phyloP scores from a whole-genome alignment of 345 rosid species.

The Corchorus capsularis region DNA sequence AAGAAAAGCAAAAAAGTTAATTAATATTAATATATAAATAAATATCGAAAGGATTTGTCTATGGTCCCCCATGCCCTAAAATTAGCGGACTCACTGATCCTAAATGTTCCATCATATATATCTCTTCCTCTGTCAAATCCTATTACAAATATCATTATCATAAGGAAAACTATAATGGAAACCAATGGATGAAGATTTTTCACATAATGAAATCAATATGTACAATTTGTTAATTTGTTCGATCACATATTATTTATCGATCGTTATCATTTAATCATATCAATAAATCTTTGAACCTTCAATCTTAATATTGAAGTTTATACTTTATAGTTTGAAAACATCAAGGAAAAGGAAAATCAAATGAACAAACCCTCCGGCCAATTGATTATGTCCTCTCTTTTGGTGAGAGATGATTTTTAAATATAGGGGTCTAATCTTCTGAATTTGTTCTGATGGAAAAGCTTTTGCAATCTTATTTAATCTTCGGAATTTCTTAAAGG shows the following conservation, averaged over 20 bases:
- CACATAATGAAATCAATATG: not conserved
- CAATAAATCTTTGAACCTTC: not conserved
- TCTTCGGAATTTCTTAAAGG: no score
- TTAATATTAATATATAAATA: not conserved
- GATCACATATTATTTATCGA: not conserved
- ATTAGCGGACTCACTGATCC: not conserved
- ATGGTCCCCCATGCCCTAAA: not conserved
- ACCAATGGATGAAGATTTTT: not conserved
- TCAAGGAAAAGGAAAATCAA: slow-evolving; percentile 12
- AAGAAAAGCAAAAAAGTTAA: not conserved
- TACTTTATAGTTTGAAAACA: not conserved
- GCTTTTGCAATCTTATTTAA: no score
- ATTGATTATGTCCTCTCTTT: no score
- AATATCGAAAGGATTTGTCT: not conserved
- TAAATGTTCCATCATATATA: not conserved
- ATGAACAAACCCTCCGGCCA: no score
- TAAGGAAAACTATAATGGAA: not conserved
- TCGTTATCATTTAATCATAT: not conserved
- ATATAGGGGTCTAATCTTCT: no score
- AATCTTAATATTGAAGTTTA: not conserved
- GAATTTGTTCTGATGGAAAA: no score
- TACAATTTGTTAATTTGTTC: no score
- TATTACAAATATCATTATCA: not conserved
- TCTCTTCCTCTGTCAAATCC: not conserved
- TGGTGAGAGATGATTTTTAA: no score